Conservation (phyloP, 805 yeast species). For the Lipomyces spencermartinsiae region DNA sequence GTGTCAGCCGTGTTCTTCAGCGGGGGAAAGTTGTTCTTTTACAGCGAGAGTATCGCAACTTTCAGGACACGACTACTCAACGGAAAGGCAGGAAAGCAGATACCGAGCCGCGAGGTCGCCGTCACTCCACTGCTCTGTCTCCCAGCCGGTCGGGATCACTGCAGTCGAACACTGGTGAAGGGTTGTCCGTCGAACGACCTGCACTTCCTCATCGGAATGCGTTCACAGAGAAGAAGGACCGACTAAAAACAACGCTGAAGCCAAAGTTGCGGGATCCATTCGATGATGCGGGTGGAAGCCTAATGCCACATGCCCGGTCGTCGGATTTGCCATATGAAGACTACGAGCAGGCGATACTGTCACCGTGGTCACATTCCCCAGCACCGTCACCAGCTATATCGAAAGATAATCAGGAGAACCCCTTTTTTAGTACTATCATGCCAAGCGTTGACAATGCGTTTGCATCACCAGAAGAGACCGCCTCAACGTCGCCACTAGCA, state of each 20-base stretch:
- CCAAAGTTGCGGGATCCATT: slow-evolving; percentile 33
- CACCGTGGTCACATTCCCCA: slow-evolving; percentile 46
- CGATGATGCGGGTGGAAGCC: slow-evolving; percentile 7
- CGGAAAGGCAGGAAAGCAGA: neutral
- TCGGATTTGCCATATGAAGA: slow-evolving; percentile 40
- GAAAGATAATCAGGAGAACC: slow-evolving; percentile 40
- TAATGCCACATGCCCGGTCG: neutral
- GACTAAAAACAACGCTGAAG: neutral
- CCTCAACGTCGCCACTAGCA: slow-evolving; percentile 5
- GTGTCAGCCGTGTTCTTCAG: slow-evolving; percentile 42
- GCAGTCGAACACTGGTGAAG: slow-evolving; percentile 17
- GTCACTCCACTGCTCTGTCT: neutral
- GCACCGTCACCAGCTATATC: slow-evolving; percentile 46
- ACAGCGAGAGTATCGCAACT: slow-evolving; percentile 42
- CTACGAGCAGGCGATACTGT: slow-evolving; percentile 42
- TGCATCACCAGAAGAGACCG: slow-evolving; percentile 36
- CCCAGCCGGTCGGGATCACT: neutral
- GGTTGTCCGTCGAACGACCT: slow-evolving; percentile 16
- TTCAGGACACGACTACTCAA: slow-evolving; percentile 11
- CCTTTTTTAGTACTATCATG: slow-evolving; percentile 39
- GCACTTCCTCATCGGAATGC: slow-evolving; percentile 15
- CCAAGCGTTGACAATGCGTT: slow-evolving; percentile 40
- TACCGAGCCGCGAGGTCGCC: slow-evolving; percentile 10
- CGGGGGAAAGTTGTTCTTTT: slow-evolving; percentile 41
- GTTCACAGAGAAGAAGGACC: neutral